A percentile compares a stretch with the other conserved stretches of the same genome.
These are phyloP conservation scores for Neolentinus lepideus DNA, from an alignment of 1,284 basidiomycete species.

Conservation along the genomic window DNA sequence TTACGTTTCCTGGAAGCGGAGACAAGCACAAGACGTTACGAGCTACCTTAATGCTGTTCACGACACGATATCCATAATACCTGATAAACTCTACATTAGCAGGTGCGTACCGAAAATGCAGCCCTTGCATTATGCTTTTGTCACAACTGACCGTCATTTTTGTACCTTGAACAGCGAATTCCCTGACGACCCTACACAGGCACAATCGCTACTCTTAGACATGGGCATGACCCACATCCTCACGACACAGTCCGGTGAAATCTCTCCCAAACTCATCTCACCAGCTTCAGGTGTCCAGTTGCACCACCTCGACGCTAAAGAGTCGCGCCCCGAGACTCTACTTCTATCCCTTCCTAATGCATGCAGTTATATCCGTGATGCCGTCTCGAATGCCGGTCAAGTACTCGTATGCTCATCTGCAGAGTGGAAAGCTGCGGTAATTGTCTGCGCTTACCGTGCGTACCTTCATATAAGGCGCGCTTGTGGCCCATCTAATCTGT, in stretches of 20 bases:
- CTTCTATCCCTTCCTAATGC: slow-evolving; percentile 35
- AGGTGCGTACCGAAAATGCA: slow-evolving; percentile 27
- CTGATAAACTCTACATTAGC: slow-evolving; percentile 38
- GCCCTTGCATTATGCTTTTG: slow-evolving; percentile 3
- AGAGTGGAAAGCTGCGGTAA: slow-evolving; percentile 34
- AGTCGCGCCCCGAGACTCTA: not conserved
- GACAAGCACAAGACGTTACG: slow-evolving; percentile 41
- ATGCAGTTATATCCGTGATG: slow-evolving; percentile 34
- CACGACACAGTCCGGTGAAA: slow-evolving; percentile 35
- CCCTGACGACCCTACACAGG: slow-evolving; percentile 40
- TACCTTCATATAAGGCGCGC: not conserved
- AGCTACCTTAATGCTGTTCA: slow-evolving; percentile 40
- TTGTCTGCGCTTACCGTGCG: slow-evolving; percentile 15
- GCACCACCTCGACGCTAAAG: slow-evolving; percentile 28
- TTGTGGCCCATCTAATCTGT: not conserved
- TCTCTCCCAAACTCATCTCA: slow-evolving; percentile 16
- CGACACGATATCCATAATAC: slow-evolving; percentile 42
- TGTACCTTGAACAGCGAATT: slow-evolving; percentile 34
- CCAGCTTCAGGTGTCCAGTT: slow-evolving; percentile 21
- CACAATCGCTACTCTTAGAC: slow-evolving; percentile 41
- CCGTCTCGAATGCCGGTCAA: slow-evolving; percentile 28
- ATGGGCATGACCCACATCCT: slow-evolving; percentile 44
- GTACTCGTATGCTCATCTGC: slow-evolving; percentile 63
- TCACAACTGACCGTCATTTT: slow-evolving; percentile 1
- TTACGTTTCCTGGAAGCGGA: slow-evolving; percentile 50